Conservation (phyloP, 345 rosid genomes). For the Gossypium ekmanianum region DNA sequence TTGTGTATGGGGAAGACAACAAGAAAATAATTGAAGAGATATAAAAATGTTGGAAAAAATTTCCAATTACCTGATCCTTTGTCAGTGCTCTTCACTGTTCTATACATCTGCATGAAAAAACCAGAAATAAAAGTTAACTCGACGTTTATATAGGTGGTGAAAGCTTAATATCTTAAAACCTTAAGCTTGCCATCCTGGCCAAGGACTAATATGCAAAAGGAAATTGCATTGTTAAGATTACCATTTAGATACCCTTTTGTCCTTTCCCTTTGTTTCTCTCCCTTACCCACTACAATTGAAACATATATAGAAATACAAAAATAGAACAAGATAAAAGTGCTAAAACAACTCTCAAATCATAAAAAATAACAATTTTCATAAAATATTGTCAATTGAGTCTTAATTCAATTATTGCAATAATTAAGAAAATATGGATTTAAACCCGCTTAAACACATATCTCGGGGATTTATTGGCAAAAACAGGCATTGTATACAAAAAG, state of each 20-base stretch:
- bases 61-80: constrained; percentile 60
- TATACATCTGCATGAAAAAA: constrained; percentile 89
- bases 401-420: too few species aligned
- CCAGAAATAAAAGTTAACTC: too few species aligned
- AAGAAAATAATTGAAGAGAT: constrained; percentile 17
- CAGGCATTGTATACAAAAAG: constrained; percentile 5
- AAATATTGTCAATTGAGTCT: background rate
- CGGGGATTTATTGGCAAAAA: too few species aligned
- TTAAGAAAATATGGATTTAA: too few species aligned
- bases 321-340: constrained; percentile 23
- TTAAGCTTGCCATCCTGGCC: too few species aligned
- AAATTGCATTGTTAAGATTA: constrained; percentile 33
- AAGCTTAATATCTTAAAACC: too few species aligned
- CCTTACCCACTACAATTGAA: constrained; percentile 26
- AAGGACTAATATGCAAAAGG: background rate
- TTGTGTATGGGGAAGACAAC: background rate
- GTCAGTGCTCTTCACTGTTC: constrained; percentile 98
- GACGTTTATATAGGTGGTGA: too few species aligned
- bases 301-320: constrained; percentile 18
- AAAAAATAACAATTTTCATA: constrained; percentile 3
- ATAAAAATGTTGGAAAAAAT: constrained; percentile 14
- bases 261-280: constrained; percentile 37
- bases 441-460: too few species aligned
- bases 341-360: constrained; percentile 15
- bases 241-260: constrained; percentile 48